A percentile compares a stretch with the other conserved stretches of the same genome.
Evolutionary conservation across 2,329 filamentous ascomycete genomes (phyloP).

Genomic region (Helicocarpus griseus): DNA sequence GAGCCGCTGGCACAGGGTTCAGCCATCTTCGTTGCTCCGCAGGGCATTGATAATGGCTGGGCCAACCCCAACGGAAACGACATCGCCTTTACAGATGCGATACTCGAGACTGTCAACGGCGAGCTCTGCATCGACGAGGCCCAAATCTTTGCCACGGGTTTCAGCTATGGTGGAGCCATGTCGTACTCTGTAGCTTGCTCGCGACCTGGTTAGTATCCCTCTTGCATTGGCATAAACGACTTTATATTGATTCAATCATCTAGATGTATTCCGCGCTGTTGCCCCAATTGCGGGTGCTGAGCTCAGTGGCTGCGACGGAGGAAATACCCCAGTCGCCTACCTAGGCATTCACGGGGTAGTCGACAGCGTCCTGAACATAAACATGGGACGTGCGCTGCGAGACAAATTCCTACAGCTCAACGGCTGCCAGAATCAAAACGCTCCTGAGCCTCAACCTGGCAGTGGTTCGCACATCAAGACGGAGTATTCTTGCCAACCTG

Average conservation of each 20-base stretch:
- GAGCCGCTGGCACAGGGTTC: not conserved
- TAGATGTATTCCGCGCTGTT: not conserved
- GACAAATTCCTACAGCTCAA: not conserved
- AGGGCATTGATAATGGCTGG: conserved; percentile 2
- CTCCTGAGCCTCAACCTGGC: not conserved
- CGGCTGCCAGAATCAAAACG: not conserved
- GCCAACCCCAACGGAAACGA: not conserved
- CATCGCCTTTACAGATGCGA: not conserved
- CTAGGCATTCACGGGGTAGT: not conserved
- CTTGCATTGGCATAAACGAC: too few relatives aligned
- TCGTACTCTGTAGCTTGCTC: conserved; percentile 1
- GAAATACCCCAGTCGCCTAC: not conserved
- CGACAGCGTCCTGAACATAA: not conserved
- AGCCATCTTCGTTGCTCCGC: conserved; percentile 2
- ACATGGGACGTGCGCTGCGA: not conserved
- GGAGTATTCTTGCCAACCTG: not conserved
- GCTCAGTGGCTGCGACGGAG: not conserved
- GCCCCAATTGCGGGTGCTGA: not conserved
- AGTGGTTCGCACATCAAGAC: not conserved
- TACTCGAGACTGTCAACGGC: not conserved
- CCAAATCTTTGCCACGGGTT: not conserved
- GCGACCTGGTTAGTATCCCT: too few relatives aligned
- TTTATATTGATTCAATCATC: too few relatives aligned
- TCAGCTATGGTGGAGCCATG: conserved; percentile 1
- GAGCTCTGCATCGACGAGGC: not conserved